These are phyloP conservation scores for Priceomyces haplophilus DNA, from an alignment of 805 yeast genomes.

Conservation along the genomic window DNA sequence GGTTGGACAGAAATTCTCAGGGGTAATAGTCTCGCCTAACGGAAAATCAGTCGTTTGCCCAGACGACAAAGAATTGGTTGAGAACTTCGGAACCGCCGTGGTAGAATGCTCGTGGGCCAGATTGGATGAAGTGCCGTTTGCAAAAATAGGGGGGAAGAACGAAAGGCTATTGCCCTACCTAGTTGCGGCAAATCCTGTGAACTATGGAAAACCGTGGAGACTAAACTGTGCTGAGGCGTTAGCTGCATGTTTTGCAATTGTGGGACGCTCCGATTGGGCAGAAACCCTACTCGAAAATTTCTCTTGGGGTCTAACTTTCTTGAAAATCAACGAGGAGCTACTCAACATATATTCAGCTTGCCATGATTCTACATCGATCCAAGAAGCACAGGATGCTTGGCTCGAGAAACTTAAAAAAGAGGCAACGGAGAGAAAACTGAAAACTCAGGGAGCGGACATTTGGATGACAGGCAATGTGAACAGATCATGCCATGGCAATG, in stretches of 20 bases:
- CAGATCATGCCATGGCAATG: constrained; percentile 27
- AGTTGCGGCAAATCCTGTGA: constrained; percentile 95
- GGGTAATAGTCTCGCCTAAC: constrained; percentile 89
- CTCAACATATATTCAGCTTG: constrained; percentile 73
- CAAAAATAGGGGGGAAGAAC: constrained; percentile 84
- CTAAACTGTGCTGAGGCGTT: constrained; percentile 95
- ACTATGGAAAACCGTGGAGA: constrained; percentile 94
- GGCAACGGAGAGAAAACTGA: constrained; percentile 56
- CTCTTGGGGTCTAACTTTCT: constrained; percentile 90
- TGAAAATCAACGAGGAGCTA: constrained; percentile 77
- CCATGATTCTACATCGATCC: constrained; percentile 74
- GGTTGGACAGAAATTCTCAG: constrained; percentile 92
- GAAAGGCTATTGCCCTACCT: constrained; percentile 87
- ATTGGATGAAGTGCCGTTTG: constrained; percentile 93
- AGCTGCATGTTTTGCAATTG: constrained; percentile 95
- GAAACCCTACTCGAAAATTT: constrained; percentile 69
- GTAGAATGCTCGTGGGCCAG: constrained; percentile 99
- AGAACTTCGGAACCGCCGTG: constrained; percentile 86
- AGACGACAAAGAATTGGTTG: constrained; percentile 73
- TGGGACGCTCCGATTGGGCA: constrained; percentile 91
- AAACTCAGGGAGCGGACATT: constrained; percentile 53
- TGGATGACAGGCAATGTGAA: constrained; percentile 83
- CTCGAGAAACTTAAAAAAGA: constrained; percentile 66
- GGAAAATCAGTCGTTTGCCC: constrained; percentile 92
- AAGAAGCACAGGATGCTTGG: constrained; percentile 72